Evolutionary conservation across 176 grass and related monocot species (phyloP).

Genomic region (Zea mays): DNA sequence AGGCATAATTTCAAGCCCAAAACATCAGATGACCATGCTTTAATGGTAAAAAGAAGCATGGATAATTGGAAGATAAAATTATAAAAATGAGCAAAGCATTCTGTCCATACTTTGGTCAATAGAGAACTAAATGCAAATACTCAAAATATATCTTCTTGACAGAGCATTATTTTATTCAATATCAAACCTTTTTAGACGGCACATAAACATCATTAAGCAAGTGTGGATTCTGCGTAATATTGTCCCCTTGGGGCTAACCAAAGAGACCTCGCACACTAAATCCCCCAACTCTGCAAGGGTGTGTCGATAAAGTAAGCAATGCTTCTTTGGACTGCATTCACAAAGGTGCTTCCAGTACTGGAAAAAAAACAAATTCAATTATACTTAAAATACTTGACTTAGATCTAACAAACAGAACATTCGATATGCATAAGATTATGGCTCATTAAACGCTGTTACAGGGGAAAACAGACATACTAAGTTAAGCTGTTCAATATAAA

Average conservation of each 20-base stretch:
- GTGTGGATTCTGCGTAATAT: slow-evolving; percentile 29
- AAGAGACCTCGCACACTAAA: slow-evolving; percentile 46
- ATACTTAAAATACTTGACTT: slow-evolving; percentile 28
- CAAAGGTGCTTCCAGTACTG: slow-evolving; percentile 96
- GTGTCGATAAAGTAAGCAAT: slow-evolving; percentile 78
- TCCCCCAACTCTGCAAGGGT: slow-evolving; percentile 85
- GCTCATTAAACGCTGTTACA: not conserved
- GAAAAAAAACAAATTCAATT: slow-evolving; percentile 39
- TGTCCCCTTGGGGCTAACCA: slow-evolving; percentile 31
- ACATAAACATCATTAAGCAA: slow-evolving; percentile 32
- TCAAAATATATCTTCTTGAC: not conserved
- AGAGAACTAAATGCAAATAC: slow-evolving; percentile 25
- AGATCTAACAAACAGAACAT: slow-evolving; percentile 15
- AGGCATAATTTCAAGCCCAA: not conserved
- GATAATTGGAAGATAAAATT: not conserved
- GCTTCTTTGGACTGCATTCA: slow-evolving; percentile 80
- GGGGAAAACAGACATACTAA: not conserved
- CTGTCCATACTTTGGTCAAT: not conserved
- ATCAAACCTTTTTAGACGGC: slow-evolving; percentile 55
- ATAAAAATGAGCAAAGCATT: slow-evolving; percentile 14
- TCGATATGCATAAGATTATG: no score
- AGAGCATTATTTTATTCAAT: slow-evolving; percentile 6
- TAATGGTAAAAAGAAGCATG: slow-evolving; percentile 27
- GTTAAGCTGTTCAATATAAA: not conserved
- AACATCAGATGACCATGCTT: slow-evolving; percentile 13